phyloP scores from a whole-genome alignment of 1,284 basidiomycete genomes.

The Pulveroboletus sp. region DNA sequence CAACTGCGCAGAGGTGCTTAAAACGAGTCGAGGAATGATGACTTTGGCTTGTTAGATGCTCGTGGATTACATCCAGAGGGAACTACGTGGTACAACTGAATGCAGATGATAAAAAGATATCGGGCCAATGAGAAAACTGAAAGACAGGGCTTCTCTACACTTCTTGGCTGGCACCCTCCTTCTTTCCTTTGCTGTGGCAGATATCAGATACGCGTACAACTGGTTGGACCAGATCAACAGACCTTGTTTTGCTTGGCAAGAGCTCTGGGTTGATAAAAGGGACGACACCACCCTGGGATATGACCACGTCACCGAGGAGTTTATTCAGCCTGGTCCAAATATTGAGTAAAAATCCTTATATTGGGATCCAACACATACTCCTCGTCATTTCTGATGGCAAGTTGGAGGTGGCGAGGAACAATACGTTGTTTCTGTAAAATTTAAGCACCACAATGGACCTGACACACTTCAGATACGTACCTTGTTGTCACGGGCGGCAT shows the following conservation, averaged over 20 bases:
- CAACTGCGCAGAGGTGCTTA: too few species aligned
- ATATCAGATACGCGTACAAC: conserved; percentile 2
- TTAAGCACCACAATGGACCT: background rate
- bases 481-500: conserved; percentile 83
- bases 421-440: conserved; percentile 75
- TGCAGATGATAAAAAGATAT: conserved; percentile 35
- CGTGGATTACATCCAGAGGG: conserved; percentile 20
- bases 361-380: conserved; percentile 52
- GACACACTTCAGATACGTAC: conserved; percentile 11
- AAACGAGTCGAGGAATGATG: background rate
- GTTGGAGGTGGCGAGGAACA: conserved; percentile 86
- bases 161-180: conserved; percentile 37
- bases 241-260: conserved; percentile 49
- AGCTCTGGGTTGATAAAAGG: conserved; percentile 62
- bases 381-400: conserved; percentile 88
- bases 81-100: conserved; percentile 33
- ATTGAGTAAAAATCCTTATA: background rate
- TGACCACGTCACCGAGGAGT: conserved; percentile 82
- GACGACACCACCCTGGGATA: conserved; percentile 90
- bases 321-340: conserved; percentile 57
- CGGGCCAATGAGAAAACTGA: conserved; percentile 19
- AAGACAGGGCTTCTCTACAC: conserved; percentile 24
- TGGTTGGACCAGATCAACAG: background rate
- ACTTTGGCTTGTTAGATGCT: conserved; percentile 3
- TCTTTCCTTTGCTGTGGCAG: conserved; percentile 35